phyloP scores from a whole-genome alignment of 169 alveolate genomes.

The Plasmodium falciparum region DNA sequence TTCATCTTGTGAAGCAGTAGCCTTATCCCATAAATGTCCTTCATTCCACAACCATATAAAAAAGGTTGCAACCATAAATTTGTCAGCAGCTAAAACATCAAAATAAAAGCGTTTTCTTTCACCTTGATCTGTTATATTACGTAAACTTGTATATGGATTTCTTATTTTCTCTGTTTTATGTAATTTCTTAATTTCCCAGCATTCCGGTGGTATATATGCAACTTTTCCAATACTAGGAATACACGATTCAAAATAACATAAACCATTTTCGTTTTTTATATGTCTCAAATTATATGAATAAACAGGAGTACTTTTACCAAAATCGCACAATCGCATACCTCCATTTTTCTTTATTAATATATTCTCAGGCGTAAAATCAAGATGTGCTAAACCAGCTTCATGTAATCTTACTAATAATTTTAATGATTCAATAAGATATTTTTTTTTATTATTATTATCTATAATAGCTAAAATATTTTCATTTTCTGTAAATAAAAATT shows the following conservation, averaged over 20 bases:
- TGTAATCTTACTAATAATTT: conserved; percentile 80
- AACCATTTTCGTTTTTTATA: conserved; percentile 72
- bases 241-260: conserved; percentile 82
- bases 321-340: conserved; percentile 84
- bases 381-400: conserved; percentile 84
- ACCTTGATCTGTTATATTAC: conserved; percentile 33
- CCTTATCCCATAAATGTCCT: conserved; percentile 86
- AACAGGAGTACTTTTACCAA: conserved; percentile 86
- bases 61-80: conserved; percentile 69
- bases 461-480: conserved; percentile 47
- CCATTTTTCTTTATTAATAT: conserved; percentile 78
- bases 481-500: conserved; percentile 74
- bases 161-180: conserved; percentile 68
- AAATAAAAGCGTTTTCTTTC: conserved; percentile 80
- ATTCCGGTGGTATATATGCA: conserved; percentile 89
- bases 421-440: conserved; percentile 76
- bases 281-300: conserved; percentile 79
- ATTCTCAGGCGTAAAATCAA: conserved; percentile 88
- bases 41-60: conserved; percentile 88
- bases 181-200: conserved; percentile 82
- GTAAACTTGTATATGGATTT: conserved; percentile 15
- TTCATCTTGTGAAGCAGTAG: conserved; percentile 83
- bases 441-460: conserved; percentile 78
- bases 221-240: conserved; percentile 89
- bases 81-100: conserved; percentile 84